Evolutionary conservation across 257 asterid genomes (phyloP), one percentile per base, ranked within the genome.

Genomic region (Penstemon eatonii): DNA sequence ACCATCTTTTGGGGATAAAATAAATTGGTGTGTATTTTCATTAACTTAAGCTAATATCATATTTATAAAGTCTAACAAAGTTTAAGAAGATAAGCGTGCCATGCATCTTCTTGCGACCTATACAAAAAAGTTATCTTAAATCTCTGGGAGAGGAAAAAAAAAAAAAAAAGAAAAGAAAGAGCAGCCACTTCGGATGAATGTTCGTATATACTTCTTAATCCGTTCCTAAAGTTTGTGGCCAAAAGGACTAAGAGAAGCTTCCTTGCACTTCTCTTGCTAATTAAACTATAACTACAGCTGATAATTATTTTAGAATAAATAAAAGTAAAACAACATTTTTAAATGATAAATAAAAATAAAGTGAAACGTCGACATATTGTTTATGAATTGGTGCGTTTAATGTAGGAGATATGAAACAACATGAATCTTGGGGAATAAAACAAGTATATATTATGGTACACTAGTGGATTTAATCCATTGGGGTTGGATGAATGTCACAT

Each of bases 201-300:
- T 67, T 43, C 66, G 60, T 63, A 37, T 12, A 11, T 33, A 43
- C 63, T 43, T 36, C 5, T 54, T 12, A 8, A 7, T 25, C n/a
- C 56, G 46, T 47, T 65, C 19, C 63, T 59, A 36, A 50, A 69
- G 73, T 25, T 15, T 40, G 39, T 58, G 5, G 50, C n/a, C 12
- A 45, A 47, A 44, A 19, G 55, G 52, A 15, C 45, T 25, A 3
- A 0, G 7, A 55, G 70, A 71, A 71, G 54, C 55, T 71, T 71
- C 76, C 65, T 63, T 25, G 49, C 63, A 63, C 8, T 42, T 61
- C 8, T 33, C 1, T 57, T 57, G 13, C 63, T 8, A 68, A 9
- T 47, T 41, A 73, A 50, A 65, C 0, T 6, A 39, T 19, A 15
- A 42, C 66, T 50, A 62, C 60, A 10, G 53, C 13, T 59, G 18